Evolutionary conservation across 2,329 filamentous ascomycete species (phyloP).

Genomic region (Fusarium burgessii): DNA sequence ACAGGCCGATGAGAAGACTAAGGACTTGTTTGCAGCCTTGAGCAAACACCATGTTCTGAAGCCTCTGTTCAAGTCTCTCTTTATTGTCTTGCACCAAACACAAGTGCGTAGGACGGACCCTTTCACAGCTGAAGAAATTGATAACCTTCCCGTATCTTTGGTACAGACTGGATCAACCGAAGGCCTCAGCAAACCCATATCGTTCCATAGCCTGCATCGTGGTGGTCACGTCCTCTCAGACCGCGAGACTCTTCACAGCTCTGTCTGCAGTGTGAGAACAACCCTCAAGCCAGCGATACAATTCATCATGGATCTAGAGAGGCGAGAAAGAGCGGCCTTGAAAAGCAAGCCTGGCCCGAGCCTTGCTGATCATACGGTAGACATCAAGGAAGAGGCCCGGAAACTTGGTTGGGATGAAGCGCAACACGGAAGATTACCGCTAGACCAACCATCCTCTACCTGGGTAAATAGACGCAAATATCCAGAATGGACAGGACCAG

Average conservation of each 20-base stretch:
- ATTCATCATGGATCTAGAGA: not conserved
- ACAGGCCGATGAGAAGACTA: not conserved
- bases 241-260: fast-evolving
- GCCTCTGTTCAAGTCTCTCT: not conserved
- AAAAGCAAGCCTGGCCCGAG: fast-evolving
- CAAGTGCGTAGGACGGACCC: not conserved
- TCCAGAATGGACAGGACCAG: not conserved
- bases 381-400: not conserved
- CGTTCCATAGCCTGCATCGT: not conserved
- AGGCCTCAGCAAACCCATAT: not conserved
- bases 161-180: not conserved
- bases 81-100: not conserved
- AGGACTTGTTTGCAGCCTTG: not conserved
- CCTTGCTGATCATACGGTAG: not conserved
- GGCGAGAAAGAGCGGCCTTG: not conserved
- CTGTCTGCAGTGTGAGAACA: not conserved
- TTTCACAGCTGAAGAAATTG: not conserved
- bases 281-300: not conserved
- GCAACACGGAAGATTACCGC: not conserved
- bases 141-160: not conserved
- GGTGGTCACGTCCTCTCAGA: not conserved
- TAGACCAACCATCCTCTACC: not conserved
- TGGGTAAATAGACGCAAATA: not conserved
- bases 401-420: not conserved
- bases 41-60: not conserved